phyloP scores from a whole-genome alignment of 139 green algal species.

The Tetradesmus obliquus region DNA sequence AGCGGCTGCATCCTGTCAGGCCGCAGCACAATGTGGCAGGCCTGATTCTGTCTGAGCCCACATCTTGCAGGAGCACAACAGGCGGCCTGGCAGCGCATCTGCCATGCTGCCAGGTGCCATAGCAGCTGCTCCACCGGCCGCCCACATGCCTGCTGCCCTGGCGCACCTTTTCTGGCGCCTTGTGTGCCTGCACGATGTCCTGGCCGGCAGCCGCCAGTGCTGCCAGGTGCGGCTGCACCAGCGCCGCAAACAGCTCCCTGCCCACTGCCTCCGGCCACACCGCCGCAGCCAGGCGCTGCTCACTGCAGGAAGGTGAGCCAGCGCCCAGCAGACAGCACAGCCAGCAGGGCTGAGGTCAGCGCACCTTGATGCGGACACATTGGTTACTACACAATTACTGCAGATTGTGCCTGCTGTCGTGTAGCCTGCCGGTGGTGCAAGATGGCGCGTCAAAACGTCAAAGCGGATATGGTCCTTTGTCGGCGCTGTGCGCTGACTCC shows the following conservation, averaged over 20 bases:
- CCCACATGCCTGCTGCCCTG: not conserved
- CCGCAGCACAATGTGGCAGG: too few relatives aligned
- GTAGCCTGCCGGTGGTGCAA: too few relatives aligned
- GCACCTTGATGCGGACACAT: not conserved
- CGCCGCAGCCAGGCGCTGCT: conserved; percentile 6
- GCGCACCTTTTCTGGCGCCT: conserved; percentile 38
- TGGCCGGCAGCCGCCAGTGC: conserved; percentile 19
- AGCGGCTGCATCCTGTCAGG: not conserved
- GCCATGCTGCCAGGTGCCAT: not conserved
- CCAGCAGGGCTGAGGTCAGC: not conserved
- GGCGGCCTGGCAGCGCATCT: not conserved
- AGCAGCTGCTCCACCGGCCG: not conserved
- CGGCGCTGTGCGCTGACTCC: not conserved
- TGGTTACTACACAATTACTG: too few relatives aligned
- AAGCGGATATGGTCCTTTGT: too few relatives aligned
- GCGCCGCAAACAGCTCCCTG: not conserved
- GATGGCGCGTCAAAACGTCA: too few relatives aligned
- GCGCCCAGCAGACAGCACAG: not conserved
- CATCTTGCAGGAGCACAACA: not conserved
- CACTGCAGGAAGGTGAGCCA: conserved; percentile 17
- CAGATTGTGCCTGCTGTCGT: too few relatives aligned
- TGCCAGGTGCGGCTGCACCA: not conserved
- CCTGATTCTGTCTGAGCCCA: too few relatives aligned
- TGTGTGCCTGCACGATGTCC: conserved; percentile 20
- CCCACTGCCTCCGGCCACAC: conserved; percentile 1